phyloP scores from a whole-genome alignment of 805 yeast species.

The Suhomyces sp. region DNA sequence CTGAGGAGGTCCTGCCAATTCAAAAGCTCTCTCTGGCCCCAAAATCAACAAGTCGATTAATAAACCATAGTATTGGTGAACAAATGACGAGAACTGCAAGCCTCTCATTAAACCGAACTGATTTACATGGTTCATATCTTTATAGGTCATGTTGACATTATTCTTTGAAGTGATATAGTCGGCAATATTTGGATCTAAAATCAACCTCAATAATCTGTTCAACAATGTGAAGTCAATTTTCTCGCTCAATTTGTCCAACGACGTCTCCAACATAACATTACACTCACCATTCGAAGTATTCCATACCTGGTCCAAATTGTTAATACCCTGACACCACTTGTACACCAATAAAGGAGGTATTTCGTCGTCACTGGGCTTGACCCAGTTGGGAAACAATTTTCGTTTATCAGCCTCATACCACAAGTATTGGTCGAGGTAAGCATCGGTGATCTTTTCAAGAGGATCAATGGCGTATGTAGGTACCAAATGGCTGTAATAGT shows the following conservation, averaged over 20 bases:
- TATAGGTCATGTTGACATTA: slow-evolving; percentile 75
- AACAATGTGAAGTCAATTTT: slow-evolving; percentile 85
- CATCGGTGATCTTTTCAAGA: slow-evolving; percentile 91
- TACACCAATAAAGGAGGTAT: slow-evolving; percentile 88
- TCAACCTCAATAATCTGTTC: slow-evolving; percentile 73
- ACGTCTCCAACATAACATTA: slow-evolving; percentile 80
- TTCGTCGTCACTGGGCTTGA: slow-evolving; percentile 91
- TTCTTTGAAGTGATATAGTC: slow-evolving; percentile 92
- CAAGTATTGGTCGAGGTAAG: slow-evolving; percentile 88
- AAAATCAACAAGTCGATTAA: slow-evolving; percentile 76
- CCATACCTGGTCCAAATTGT: slow-evolving; percentile 79
- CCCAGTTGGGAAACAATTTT: slow-evolving; percentile 89
- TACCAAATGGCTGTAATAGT: slow-evolving; percentile 73
- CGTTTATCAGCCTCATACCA: slow-evolving; percentile 95
- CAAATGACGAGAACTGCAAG: slow-evolving; percentile 83
- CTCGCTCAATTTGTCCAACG: slow-evolving; percentile 68
- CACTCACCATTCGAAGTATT: slow-evolving; percentile 68
- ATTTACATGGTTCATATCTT: slow-evolving; percentile 93
- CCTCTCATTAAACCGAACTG: slow-evolving; percentile 88
- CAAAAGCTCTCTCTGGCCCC: slow-evolving; percentile 84
- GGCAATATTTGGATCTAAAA: slow-evolving; percentile 88
- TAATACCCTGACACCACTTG: slow-evolving; percentile 92
- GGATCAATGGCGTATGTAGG: slow-evolving; percentile 92
- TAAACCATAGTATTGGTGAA: slow-evolving; percentile 86
- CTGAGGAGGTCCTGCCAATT: slow-evolving; percentile 75